Evolutionary conservation across 176 grass and related monocot species (phyloP).

Genomic region (Triticum aestivum): DNA sequence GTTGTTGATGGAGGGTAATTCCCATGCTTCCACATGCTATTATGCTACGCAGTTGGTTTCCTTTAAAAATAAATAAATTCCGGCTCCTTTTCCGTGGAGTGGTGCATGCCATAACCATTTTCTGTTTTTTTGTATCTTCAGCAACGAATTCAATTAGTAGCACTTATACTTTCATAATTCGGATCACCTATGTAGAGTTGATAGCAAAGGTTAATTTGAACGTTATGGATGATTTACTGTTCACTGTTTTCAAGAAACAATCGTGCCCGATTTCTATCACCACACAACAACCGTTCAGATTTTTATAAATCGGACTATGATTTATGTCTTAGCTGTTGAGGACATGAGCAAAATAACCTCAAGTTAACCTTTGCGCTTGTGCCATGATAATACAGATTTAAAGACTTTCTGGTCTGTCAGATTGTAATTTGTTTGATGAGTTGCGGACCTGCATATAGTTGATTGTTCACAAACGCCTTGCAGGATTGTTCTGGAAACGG

Average conservation of each 20-base stretch:
- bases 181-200: not conserved
- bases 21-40: not conserved
- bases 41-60: not conserved
- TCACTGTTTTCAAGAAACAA: not conserved
- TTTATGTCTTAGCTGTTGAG: not conserved
- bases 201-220: slow-evolving; percentile 10
- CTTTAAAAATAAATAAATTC: not conserved
- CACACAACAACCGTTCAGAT: not conserved
- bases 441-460: not conserved
- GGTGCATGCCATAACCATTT: not conserved
- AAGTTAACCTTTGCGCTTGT: slow-evolving; percentile 8
- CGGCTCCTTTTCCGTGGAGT: not conserved
- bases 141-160: not conserved
- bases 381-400: not conserved
- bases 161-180: not conserved
- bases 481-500: slow-evolving; percentile 83
- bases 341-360: not conserved
- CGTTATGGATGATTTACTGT: not conserved
- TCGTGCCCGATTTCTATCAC: not conserved
- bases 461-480: not conserved
- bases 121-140: not conserved
- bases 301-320: not conserved
- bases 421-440: not conserved
- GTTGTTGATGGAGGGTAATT: slow-evolving; percentile 72
- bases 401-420: not conserved